Evolutionary conservation across 768 basidiomycete species (phyloP).

Genomic region (Coprinopsis marcescibilis): DNA sequence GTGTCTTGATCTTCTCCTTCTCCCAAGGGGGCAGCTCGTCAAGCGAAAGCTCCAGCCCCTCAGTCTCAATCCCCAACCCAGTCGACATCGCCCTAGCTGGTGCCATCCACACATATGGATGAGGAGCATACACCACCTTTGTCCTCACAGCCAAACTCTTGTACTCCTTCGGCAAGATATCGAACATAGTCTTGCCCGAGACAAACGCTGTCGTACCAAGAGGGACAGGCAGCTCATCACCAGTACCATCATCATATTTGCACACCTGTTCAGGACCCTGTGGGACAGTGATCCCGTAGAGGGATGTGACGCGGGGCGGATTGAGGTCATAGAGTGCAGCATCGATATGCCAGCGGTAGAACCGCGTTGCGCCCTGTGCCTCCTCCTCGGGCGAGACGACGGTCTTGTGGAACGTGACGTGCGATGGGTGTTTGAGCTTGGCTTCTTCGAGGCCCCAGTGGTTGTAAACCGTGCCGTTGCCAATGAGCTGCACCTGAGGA

Average conservation of each 20-base stretch:
- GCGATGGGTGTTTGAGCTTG: constrained; percentile 81
- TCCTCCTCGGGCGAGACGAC: constrained; percentile 67
- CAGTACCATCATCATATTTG: constrained; percentile 81
- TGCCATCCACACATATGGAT: constrained; percentile 88
- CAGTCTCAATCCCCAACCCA: constrained; percentile 74
- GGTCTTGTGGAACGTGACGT: constrained; percentile 82
- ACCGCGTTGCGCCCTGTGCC: constrained; percentile 64
- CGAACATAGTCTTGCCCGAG: constrained; percentile 77
- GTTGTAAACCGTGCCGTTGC: constrained; percentile 73
- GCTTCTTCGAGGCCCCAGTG: constrained; percentile 78
- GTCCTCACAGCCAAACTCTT: constrained; percentile 77
- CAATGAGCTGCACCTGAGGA: constrained; percentile 86
- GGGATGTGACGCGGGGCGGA: constrained; percentile 75
- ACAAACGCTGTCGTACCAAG: constrained; percentile 83
- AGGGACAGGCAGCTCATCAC: constrained; percentile 73
- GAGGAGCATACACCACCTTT: constrained; percentile 72
- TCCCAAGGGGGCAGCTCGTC: constrained; percentile 74
- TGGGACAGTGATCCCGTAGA: constrained; percentile 73
- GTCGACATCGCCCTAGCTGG: constrained; percentile 65
- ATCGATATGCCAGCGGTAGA: constrained; percentile 90
- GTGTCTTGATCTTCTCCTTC: constrained; percentile 61
- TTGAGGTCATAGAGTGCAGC: constrained; percentile 72
- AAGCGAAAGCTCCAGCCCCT: constrained; percentile 60
- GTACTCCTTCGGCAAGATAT: constrained; percentile 58
- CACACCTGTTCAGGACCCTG: constrained; percentile 53